phyloP scores from a whole-genome alignment of 1,284 basidiomycete genomes.

The Inonotus obliquus region DNA sequence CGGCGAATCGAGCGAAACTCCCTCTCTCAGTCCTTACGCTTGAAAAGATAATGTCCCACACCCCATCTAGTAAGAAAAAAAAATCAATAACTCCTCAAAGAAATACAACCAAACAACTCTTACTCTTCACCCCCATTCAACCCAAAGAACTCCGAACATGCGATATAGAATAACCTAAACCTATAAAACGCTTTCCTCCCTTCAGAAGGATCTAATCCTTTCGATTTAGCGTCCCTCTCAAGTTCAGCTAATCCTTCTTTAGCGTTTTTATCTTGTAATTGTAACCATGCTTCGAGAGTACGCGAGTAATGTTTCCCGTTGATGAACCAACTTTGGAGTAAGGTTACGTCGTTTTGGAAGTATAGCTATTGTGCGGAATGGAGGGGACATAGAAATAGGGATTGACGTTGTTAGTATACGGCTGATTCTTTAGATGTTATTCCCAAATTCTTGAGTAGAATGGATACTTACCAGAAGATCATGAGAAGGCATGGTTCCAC shows the following conservation, averaged over 20 bases:
- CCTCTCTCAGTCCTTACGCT: conserved; percentile 28
- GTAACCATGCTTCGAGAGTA: conserved; percentile 69
- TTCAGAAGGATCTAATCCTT: conserved; percentile 45
- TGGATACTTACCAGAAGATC: conserved; percentile 52
- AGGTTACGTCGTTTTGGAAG: conserved; percentile 63
- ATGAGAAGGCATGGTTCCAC: conserved; percentile 63
- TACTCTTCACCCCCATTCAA: conserved; percentile 63
- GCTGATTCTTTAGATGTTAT: too few species aligned
- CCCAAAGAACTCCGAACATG: conserved; percentile 71
- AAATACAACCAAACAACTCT: conserved; percentile 24
- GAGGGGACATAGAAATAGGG: not conserved
- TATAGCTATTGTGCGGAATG: conserved; percentile 40
- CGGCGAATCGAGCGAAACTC: too few species aligned
- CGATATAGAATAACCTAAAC: conserved; percentile 74
- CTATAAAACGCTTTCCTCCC: conserved; percentile 60
- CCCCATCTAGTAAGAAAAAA: conserved; percentile 38
- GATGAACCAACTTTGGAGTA: conserved; percentile 60
- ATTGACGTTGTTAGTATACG: too few species aligned
- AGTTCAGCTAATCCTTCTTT: conserved; percentile 50
- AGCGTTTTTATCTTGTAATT: conserved; percentile 51
- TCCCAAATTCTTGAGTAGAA: too few species aligned
- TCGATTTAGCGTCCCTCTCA: conserved; percentile 42
- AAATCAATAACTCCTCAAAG: not conserved
- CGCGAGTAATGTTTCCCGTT: conserved; percentile 65
- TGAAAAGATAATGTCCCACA: conserved; percentile 50